Evolutionary conservation across 2,329 filamentous ascomycete genomes (phyloP).

Genomic region (Aspergillus versicolor): DNA sequence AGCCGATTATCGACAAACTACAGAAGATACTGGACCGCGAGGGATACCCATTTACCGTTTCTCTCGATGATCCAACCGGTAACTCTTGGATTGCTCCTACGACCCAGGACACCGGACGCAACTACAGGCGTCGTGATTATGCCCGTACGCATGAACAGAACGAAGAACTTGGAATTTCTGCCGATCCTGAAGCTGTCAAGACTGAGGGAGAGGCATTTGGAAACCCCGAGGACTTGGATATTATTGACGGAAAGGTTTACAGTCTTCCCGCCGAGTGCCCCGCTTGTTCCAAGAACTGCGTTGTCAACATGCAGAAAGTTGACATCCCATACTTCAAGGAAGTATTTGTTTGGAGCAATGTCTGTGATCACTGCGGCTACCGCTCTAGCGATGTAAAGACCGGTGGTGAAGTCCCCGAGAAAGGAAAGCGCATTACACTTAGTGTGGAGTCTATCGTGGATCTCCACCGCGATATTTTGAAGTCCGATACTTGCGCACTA

Average conservation of each 20-base stretch:
- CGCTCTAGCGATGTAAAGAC: constrained; percentile 97
- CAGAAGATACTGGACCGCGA: constrained; percentile 75
- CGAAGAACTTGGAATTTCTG: constrained; percentile 72
- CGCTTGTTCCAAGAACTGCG: constrained; percentile 80
- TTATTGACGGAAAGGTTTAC: constrained; percentile 90
- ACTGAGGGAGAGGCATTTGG: constrained; percentile 37
- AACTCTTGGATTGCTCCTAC: constrained; percentile 97
- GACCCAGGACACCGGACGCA: constrained; percentile 71
- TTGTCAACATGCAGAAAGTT: constrained; percentile 98
- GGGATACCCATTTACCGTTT: constrained; percentile 82
- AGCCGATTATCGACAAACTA: constrained; percentile 71
- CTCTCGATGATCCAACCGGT: constrained; percentile 85
- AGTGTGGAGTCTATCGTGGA: constrained; percentile 69
- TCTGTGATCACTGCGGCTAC: constrained; percentile 89
- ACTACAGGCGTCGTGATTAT: constrained; percentile 87
- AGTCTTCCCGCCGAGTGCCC: constrained; percentile 89
- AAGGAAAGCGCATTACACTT: constrained; percentile 80
- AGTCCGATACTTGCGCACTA: constrained; percentile 87
- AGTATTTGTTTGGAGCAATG: constrained; percentile 91
- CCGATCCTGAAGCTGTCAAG: constrained; percentile 37
- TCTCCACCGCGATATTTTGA: constrained; percentile 88
- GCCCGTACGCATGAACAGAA: constrained; percentile 82
- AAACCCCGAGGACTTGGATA: constrained; percentile 69
- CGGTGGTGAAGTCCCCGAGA: constrained; percentile 83
- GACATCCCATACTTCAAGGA: constrained; percentile 98